phyloP scores from a whole-genome alignment of 495 filamentous ascomycete species.

The Talaromyces liani region DNA sequence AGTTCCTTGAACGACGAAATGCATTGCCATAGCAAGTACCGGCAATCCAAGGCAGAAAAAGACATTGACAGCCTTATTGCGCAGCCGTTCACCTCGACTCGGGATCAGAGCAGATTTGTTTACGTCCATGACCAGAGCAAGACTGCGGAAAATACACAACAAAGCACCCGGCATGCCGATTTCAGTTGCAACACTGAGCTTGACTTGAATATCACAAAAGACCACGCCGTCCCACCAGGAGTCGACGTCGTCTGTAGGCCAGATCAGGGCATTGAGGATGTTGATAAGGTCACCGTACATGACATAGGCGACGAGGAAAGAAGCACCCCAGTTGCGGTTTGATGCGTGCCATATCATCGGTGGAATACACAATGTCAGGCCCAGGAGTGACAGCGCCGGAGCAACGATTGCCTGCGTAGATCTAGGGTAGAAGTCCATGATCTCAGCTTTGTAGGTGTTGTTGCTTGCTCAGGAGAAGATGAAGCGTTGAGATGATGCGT shows the following conservation, averaged over 20 bases:
- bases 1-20: slow-evolving; percentile 58
- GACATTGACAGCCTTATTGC: slow-evolving; percentile 50
- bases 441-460: slow-evolving; percentile 1
- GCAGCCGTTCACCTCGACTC: slow-evolving; percentile 43
- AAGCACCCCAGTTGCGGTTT: slow-evolving; percentile 39
- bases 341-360: slow-evolving; percentile 32
- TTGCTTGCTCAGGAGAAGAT: background rate
- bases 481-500: background rate
- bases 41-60: slow-evolving; percentile 65
- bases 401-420: slow-evolving; percentile 29
- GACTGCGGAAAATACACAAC: slow-evolving; percentile 63
- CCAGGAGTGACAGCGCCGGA: slow-evolving; percentile 47
- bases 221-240: slow-evolving; percentile 66
- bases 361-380: slow-evolving; percentile 45
- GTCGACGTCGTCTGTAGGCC: slow-evolving; percentile 62
- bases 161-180: slow-evolving; percentile 57
- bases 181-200: slow-evolving; percentile 55
- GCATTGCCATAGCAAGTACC: slow-evolving; percentile 53
- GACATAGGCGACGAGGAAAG: slow-evolving; percentile 57
- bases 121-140: slow-evolving; percentile 64
- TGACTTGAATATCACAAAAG: slow-evolving; percentile 78
- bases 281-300: slow-evolving; percentile 58
- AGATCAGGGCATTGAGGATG: slow-evolving; percentile 73
- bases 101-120: slow-evolving; percentile 47
- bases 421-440: background rate